Percentiles rank a stretch among this genome's conserved stretches.
Conservation (phyloP, 371 early-diverging fungal genomes). For the Syncephalastrum racemosum region DNA sequence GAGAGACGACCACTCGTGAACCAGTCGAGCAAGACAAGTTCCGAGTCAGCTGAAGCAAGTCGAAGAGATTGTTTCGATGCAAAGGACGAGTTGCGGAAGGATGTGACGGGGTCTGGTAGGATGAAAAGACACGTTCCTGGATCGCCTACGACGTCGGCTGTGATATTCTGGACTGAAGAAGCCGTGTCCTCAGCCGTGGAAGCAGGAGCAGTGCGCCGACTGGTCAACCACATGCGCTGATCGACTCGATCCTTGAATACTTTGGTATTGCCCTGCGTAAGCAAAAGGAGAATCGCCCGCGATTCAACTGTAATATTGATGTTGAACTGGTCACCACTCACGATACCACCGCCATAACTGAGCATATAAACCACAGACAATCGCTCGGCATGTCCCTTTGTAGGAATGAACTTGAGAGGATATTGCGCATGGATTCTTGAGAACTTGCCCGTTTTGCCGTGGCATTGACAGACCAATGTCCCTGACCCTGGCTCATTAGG, state of each 20-base stretch:
- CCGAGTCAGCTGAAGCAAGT: constrained; percentile 40
- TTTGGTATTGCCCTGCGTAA: constrained; percentile 82
- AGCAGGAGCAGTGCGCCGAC: constrained; percentile 2
- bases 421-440: constrained; percentile 49
- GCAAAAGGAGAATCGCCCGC: constrained; percentile 56
- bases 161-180: constrained; percentile 48
- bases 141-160: constrained; percentile 26
- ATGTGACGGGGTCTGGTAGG: constrained; percentile 79
- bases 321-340: constrained; percentile 67
- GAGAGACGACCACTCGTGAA: constrained; percentile 75
- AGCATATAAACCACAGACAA: constrained; percentile 56
- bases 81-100: constrained; percentile 64
- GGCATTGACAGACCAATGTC: constrained; percentile 33
- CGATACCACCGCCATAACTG: constrained; percentile 78
- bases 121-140: constrained; percentile 46
- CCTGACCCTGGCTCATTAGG: constrained; percentile 38
- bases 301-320: constrained; percentile 46
- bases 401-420: constrained; percentile 49
- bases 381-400: constrained; percentile 36
- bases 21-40: constrained; percentile 77
- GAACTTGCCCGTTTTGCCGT: constrained; percentile 31
- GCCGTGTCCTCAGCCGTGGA: not conserved
- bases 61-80: constrained; percentile 59
- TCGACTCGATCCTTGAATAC: constrained; percentile 55
- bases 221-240: constrained; percentile 27